phyloP scores from a whole-genome alignment of 345 rosid genomes.

The Populus alba region DNA sequence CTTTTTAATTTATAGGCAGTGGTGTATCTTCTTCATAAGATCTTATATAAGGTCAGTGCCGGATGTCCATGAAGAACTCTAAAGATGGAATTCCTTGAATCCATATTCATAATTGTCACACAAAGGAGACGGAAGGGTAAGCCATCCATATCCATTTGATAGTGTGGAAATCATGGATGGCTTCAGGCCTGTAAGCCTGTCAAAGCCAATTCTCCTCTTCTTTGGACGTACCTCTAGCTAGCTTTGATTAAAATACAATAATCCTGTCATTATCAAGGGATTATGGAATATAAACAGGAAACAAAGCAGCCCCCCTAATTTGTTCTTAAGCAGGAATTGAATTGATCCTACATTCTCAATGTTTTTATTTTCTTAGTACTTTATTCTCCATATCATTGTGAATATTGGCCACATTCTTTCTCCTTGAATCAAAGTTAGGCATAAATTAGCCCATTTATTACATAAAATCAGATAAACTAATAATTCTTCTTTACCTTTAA shows the following conservation, averaged over 20 bases:
- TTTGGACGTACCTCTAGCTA: background rate
- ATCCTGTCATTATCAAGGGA: conserved; percentile 11
- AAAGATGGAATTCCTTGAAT: too few species aligned
- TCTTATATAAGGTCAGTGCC: too few species aligned
- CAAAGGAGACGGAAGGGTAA: too few species aligned
- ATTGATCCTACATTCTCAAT: conserved; percentile 37
- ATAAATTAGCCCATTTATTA: conserved; percentile 13
- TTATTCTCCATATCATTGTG: conserved; percentile 42
- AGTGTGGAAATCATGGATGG: too few species aligned
- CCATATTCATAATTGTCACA: too few species aligned
- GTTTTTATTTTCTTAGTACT: conserved; percentile 17
- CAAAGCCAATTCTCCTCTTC: too few species aligned
- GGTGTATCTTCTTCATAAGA: too few species aligned
- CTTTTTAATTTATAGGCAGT: too few species aligned
- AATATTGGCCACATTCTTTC: conserved; percentile 24
- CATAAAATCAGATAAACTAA: conserved; percentile 5
- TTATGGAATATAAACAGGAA: conserved; percentile 16
- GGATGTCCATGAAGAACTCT: too few species aligned
- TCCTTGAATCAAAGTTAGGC: conserved; percentile 40
- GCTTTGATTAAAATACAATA: conserved; percentile 2
- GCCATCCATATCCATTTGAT: too few species aligned
- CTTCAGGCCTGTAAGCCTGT: too few species aligned
- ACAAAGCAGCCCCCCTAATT: background rate
- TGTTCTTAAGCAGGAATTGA: conserved; percentile 7
- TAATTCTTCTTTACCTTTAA: conserved; percentile 29